These are phyloP conservation scores for Chrysoporthe deuterocubensis DNA, from an alignment of 2,329 filamentous ascomycete genomes.

Conservation along the genomic window DNA sequence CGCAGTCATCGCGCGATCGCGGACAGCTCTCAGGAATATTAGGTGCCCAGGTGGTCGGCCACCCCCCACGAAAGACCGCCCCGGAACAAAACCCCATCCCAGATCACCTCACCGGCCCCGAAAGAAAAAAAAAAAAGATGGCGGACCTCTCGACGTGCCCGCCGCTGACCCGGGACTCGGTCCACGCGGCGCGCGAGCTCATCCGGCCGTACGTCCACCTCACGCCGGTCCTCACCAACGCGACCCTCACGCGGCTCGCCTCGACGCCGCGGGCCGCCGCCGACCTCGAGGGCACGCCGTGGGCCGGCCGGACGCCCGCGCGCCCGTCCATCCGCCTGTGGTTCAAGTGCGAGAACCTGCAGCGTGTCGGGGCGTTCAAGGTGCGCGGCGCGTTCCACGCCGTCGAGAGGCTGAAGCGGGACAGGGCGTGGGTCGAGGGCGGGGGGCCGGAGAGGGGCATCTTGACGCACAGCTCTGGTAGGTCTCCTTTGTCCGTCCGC, in stretches of 20 bases:
- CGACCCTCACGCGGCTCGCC: constrained; percentile 74
- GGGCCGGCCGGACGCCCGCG: constrained; percentile 59
- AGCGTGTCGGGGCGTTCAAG: constrained; percentile 92
- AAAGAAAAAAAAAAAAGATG: constrained; percentile 42
- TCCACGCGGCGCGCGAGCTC: constrained; percentile 71
- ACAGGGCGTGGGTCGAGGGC: constrained; percentile 63
- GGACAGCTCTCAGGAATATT: background rate
- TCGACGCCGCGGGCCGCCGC: constrained; percentile 64
- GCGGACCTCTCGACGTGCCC: constrained; percentile 57
- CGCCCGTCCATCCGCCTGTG: constrained; percentile 73
- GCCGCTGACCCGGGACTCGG: constrained; percentile 73
- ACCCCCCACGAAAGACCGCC: too few species aligned
- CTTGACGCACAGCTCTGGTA: constrained; percentile 88
- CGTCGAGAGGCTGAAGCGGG: constrained; percentile 67
- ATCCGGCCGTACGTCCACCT: constrained; percentile 78
- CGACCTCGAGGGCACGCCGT: constrained; percentile 60
- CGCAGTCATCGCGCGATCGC: background rate
- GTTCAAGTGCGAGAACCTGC: constrained; percentile 96
- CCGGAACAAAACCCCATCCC: background rate
- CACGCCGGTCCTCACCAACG: constrained; percentile 82
- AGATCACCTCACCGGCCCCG: background rate
- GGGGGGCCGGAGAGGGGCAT: constrained; percentile 70
- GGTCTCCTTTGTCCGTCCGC: constrained; percentile 24
- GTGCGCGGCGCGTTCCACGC: constrained; percentile 89
- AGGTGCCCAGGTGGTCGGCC: too few species aligned